A percentile compares a stretch with the other conserved stretches of the same genome.
These are phyloP conservation scores for Nannochloropsis gaditana DNA, from an alignment of 108 stramenopile species.

Conservation along the genomic window DNA sequence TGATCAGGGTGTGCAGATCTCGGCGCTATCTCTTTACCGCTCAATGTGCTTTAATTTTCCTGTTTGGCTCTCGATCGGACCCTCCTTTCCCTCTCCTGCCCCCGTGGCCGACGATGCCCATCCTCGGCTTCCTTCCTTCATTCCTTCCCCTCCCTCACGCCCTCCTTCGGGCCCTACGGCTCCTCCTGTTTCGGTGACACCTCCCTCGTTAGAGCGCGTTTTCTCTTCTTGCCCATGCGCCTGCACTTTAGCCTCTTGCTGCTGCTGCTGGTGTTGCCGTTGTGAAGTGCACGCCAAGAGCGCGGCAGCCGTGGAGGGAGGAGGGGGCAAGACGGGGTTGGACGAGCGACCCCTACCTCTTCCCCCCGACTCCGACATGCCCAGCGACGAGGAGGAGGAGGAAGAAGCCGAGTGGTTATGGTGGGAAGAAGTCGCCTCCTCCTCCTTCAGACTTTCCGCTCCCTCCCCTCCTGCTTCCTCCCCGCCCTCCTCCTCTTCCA, in stretches of 20 bases:
- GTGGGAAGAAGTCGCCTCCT: background rate
- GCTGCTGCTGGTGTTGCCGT: constrained; percentile 6
- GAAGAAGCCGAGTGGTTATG: background rate
- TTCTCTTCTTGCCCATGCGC: background rate
- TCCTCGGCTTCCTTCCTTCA: background rate
- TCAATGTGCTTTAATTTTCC: too few species aligned
- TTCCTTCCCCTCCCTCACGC: background rate
- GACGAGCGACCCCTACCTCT: background rate
- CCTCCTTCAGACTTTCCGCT: background rate
- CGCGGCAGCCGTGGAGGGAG: background rate
- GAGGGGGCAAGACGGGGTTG: constrained; percentile 3
- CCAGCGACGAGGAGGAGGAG: constrained; percentile 8
- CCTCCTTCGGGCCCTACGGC: background rate
- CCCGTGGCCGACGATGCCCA: too few species aligned
- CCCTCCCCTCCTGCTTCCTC: background rate
- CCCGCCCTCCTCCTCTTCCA: background rate
- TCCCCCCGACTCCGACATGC: constrained; percentile 1
- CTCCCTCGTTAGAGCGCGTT: background rate
- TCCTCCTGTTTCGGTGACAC: background rate
- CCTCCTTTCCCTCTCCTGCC: too few species aligned
- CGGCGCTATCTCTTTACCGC: too few species aligned
- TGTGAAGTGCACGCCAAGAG: background rate
- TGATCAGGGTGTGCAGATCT: too few species aligned
- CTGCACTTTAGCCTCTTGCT: background rate
- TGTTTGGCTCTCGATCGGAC: too few species aligned